phyloP scores from a whole-genome alignment of 805 yeast genomes.

The Maudiozyma saulgeensis region DNA sequence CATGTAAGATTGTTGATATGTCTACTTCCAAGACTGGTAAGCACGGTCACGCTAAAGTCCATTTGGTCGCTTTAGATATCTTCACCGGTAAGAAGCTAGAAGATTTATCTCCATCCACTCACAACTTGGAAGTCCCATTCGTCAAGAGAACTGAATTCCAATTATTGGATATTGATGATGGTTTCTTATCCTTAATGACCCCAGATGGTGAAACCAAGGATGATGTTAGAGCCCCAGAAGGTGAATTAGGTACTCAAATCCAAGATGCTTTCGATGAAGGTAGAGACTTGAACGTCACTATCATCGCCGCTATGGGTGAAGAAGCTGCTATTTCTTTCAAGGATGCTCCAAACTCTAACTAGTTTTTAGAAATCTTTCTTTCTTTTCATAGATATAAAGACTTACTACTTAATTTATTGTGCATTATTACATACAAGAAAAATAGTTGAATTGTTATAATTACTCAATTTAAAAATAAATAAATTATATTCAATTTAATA shows the following conservation, averaged over 20 bases:
- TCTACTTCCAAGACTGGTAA: conserved; percentile 99
- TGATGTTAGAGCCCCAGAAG: conserved; percentile 97
- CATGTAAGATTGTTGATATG: conserved; percentile 99
- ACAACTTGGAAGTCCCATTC: conserved; percentile 99
- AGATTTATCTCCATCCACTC: conserved; percentile 99
- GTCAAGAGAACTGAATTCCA: conserved; percentile 93
- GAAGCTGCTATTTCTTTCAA: conserved; percentile 98
- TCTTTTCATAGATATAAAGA: background rate
- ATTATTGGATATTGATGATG: conserved; percentile 97
- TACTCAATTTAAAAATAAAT: background rate
- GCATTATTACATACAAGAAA: background rate
- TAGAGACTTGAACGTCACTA: conserved; percentile 93
- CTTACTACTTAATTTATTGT: background rate
- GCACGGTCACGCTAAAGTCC: conserved; percentile 99
- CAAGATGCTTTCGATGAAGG: conserved; percentile 94
- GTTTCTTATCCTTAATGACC: conserved; percentile 94
- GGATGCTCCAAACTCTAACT: conserved; percentile 68
- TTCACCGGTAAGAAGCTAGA: conserved; percentile 99
- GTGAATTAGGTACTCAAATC: conserved; percentile 90
- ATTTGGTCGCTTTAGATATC: conserved; percentile 96
- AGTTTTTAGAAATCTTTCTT: background rate
- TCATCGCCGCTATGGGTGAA: conserved; percentile 98
- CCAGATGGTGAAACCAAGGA: conserved; percentile 98
- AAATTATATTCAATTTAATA: background rate
- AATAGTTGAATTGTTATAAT: background rate